These are phyloP conservation scores for Camelina laxa DNA, from an alignment of 345 rosid species.

Conservation along the genomic window DNA sequence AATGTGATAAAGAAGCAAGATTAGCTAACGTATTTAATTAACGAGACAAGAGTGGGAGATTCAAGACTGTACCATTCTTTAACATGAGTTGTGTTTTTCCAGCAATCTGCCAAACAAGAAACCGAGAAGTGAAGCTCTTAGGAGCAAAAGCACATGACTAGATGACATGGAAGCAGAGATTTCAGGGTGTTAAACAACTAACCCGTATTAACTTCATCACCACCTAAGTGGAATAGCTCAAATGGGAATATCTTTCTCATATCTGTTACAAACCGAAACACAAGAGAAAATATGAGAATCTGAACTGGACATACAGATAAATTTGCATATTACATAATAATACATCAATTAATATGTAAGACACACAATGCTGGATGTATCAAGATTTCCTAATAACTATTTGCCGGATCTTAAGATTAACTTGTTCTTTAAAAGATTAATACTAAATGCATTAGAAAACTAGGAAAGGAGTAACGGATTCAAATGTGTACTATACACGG, in stretches of 20 bases:
- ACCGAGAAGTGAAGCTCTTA: background rate
- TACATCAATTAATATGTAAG: background rate
- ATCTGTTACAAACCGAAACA: conserved; percentile 51
- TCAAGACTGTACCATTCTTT: conserved; percentile 66
- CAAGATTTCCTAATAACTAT: conserved; percentile 11
- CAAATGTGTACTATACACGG: background rate
- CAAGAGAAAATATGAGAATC: conserved; percentile 23
- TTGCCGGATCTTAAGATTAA: conserved; percentile 3
- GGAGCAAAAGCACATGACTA: background rate
- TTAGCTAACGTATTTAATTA: background rate
- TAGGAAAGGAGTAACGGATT: conserved; percentile 12
- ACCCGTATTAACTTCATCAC: conserved; percentile 97
- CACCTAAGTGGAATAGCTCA: conserved; percentile 96
- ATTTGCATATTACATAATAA: background rate
- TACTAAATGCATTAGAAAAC: background rate
- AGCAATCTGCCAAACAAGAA: conserved; percentile 68
- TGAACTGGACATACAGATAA: background rate
- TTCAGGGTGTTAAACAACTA: conserved; percentile 27
- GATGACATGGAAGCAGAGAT: conserved; percentile 10
- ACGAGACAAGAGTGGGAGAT: background rate
- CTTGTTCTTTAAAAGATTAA: conserved; percentile 7
- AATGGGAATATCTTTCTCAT: conserved; percentile 92
- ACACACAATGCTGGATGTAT: conserved; percentile 1
- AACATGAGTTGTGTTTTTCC: conserved; percentile 76
- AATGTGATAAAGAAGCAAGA: background rate